These are phyloP conservation scores for Stagonosporopsis chrysanthemi DNA, from an alignment of 2,329 filamentous ascomycete genomes.

Conservation along the genomic window DNA sequence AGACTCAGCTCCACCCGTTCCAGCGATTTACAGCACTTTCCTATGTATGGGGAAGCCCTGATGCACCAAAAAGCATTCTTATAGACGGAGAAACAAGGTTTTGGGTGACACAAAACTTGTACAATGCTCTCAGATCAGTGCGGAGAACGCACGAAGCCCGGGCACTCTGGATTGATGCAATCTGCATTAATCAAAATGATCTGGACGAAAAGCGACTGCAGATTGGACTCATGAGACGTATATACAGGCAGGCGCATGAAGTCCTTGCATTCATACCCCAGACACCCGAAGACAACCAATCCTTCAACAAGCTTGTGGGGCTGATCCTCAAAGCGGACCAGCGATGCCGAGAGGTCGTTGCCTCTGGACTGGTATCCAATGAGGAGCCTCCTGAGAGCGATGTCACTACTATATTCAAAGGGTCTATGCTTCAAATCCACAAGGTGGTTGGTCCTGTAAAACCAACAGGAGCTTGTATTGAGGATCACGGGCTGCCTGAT, in stretches of 20 bases:
- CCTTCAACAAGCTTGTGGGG: background rate
- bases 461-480: conserved; percentile 1
- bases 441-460: background rate
- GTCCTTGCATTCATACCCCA: background rate
- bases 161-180: background rate
- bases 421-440: no score
- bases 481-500: background rate
- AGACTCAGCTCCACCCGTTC: background rate
- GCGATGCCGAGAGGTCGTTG: background rate
- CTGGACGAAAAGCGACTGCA: background rate
- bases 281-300: background rate
- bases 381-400: background rate
- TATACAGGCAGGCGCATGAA: background rate
- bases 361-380: background rate
- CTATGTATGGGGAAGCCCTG: background rate
- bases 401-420: background rate
- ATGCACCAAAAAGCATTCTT: background rate
- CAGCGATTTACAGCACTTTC: background rate
- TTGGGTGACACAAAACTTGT: background rate
- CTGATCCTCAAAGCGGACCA: background rate
- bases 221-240: background rate
- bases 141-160: background rate
- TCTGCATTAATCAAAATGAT: background rate
- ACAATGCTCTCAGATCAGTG: background rate
- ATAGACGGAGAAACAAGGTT: background rate